Percentiles rank a stretch among this genome's conserved stretches.
Conservation (phyloP, 2,329 filamentous ascomycete genomes). For the Xylaria arbuscula region DNA sequence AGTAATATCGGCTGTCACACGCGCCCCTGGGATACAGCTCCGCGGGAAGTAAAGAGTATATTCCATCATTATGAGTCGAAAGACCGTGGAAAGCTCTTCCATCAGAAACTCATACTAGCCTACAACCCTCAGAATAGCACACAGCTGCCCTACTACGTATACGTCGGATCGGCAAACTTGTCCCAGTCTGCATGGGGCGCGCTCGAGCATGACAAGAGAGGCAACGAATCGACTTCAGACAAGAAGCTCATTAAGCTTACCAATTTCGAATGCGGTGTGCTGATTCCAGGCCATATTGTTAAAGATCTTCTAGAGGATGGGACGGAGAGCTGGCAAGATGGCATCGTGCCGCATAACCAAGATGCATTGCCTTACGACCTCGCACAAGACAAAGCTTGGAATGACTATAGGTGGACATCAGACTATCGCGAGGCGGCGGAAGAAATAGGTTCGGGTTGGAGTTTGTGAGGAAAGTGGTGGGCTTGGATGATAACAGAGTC, state of each 20-base stretch:
- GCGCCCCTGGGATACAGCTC: constrained; percentile 40
- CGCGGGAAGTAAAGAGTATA: constrained; percentile 37
- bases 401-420: constrained; percentile 39
- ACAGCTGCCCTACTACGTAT: constrained; percentile 40
- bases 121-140: constrained; percentile 32
- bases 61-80: constrained; percentile 45
- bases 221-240: constrained; percentile 39
- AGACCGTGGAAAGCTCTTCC: constrained; percentile 43
- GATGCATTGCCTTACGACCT: constrained; percentile 34
- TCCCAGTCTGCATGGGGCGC: constrained; percentile 44
- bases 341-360: constrained; percentile 42
- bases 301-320: constrained; percentile 39
- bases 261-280: constrained; percentile 46
- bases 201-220: constrained; percentile 41
- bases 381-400: constrained; percentile 41
- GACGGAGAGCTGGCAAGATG: constrained; percentile 41
- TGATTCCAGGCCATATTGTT: constrained; percentile 42
- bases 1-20: constrained; percentile 44
- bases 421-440: constrained; percentile 21
- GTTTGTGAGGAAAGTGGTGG: neutral
- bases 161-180: constrained; percentile 46
- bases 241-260: constrained; percentile 41
- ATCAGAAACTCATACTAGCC: constrained; percentile 44
- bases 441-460: neutral
- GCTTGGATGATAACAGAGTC: neutral